phyloP scores from a whole-genome alignment of 495 filamentous ascomycete genomes.

The Penicilliopsis zonata region DNA sequence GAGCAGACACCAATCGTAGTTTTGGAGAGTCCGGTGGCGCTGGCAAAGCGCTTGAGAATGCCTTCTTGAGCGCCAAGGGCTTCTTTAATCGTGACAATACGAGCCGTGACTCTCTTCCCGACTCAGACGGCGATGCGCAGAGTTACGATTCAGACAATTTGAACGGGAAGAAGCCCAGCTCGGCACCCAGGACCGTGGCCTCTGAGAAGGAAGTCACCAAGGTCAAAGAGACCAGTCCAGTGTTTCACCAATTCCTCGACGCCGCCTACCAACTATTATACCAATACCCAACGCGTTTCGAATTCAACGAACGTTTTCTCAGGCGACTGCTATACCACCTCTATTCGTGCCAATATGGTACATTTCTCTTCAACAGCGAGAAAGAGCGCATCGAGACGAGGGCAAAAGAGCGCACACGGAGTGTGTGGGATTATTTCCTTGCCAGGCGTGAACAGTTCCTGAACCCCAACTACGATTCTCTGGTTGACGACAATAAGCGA shows the following conservation, averaged over 20 bases:
- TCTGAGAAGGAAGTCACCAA: conserved; percentile 48
- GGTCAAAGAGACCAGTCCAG: conserved; percentile 80
- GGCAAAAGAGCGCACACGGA: conserved; percentile 62
- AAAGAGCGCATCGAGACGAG: conserved; percentile 70
- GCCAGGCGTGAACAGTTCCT: conserved; percentile 64
- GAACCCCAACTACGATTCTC: conserved; percentile 66
- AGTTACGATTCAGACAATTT: conserved; percentile 35
- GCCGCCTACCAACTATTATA: conserved; percentile 82
- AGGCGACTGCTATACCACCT: conserved; percentile 85
- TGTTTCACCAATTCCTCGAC: conserved; percentile 98
- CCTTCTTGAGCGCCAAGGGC: conserved; percentile 73
- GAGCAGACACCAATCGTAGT: conserved; percentile 27
- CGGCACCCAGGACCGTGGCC: conserved; percentile 20
- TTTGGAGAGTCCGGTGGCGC: conserved; percentile 44
- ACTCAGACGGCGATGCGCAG: conserved; percentile 51
- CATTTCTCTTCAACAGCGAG: conserved; percentile 91
- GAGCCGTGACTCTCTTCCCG: conserved; percentile 48
- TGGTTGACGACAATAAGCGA: conserved; percentile 62
- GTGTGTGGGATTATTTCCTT: conserved; percentile 94
- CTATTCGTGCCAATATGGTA: conserved; percentile 94
- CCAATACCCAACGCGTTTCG: conserved; percentile 83
- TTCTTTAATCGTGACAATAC: conserved; percentile 76
- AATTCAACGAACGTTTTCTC: conserved; percentile 94
- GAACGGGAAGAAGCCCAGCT: conserved; percentile 31
- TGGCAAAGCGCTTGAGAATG: conserved; percentile 74